These are phyloP conservation scores for Tetracladium marchalianum DNA, from an alignment of 495 filamentous ascomycete species.

Conservation along the genomic window DNA sequence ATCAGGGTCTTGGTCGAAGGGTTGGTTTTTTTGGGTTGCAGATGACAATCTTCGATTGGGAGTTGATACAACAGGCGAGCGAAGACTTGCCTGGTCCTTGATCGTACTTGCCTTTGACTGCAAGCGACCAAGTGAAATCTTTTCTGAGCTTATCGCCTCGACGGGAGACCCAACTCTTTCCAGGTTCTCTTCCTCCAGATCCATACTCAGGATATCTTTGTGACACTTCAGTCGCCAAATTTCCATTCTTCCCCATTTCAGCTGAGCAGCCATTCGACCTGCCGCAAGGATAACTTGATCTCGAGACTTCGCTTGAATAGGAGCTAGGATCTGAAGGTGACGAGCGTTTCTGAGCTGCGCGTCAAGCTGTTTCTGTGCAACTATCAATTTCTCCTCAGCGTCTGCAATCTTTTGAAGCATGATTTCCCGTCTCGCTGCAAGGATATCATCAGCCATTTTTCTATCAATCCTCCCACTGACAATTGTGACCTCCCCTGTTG, in stretches of 20 bases:
- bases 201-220: constrained; percentile 73
- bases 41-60: constrained; percentile 17
- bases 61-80: constrained; percentile 15
- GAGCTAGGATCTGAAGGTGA: constrained; percentile 80
- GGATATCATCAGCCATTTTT: constrained; percentile 74
- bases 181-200: constrained; percentile 63
- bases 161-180: background rate
- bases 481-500: constrained; percentile 60
- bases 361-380: constrained; percentile 68
- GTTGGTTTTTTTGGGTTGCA: constrained; percentile 7
- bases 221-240: constrained; percentile 91
- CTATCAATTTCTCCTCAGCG: constrained; percentile 67
- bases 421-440: constrained; percentile 66
- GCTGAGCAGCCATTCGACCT: constrained; percentile 73
- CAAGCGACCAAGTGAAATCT: constrained; percentile 9
- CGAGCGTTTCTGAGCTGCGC: constrained; percentile 80
- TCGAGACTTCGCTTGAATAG: constrained; percentile 75
- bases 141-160: constrained; percentile 12
- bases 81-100: constrained; percentile 21
- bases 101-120: constrained; percentile 19
- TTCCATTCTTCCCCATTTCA: constrained; percentile 88
- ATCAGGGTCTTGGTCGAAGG: constrained; percentile 17
- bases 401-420: constrained; percentile 78
- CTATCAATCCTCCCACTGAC: constrained; percentile 60
- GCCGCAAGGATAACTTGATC: constrained; percentile 81